Percentiles rank a stretch among this genome's conserved stretches.
These are phyloP conservation scores for Dentipellis sp. DNA, from an alignment of 768 basidiomycete species.

Conservation along the genomic window DNA sequence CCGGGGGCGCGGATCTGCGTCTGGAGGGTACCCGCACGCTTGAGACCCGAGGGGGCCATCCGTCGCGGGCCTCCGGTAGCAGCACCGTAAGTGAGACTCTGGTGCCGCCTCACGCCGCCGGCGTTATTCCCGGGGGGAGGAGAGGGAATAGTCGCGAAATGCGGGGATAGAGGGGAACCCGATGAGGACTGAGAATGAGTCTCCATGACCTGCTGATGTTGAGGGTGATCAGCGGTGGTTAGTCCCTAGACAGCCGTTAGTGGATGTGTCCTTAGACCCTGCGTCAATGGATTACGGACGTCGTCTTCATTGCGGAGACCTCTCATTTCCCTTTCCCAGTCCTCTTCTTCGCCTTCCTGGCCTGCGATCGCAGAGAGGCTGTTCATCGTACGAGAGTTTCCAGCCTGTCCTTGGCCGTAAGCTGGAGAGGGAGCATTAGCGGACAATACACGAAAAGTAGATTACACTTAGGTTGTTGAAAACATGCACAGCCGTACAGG, in stretches of 20 bases:
- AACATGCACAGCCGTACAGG: too few relatives aligned
- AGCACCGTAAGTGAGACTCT: slow-evolving; percentile 67
- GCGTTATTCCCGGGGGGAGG: slow-evolving; percentile 47
- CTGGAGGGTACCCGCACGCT: slow-evolving; percentile 70
- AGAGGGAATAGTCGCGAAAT: slow-evolving; percentile 52
- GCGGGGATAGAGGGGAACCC: slow-evolving; percentile 55
- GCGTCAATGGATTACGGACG: slow-evolving; percentile 28
- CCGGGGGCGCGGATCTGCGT: slow-evolving; percentile 32
- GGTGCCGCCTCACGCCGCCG: slow-evolving; percentile 59
- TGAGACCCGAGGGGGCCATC: slow-evolving; percentile 43
- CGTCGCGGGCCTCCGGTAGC: slow-evolving; percentile 38
- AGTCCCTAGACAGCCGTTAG: neutral
- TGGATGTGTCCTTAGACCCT: neutral
- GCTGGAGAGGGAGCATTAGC: slow-evolving; percentile 6
- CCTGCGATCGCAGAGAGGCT: slow-evolving; percentile 80
- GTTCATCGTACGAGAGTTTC: slow-evolving; percentile 66
- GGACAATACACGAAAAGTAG: neutral
- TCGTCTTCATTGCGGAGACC: slow-evolving; percentile 58
- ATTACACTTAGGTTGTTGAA: neutral
- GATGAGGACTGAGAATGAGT: slow-evolving; percentile 32
- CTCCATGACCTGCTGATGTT: slow-evolving; percentile 43
- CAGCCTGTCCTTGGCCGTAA: slow-evolving; percentile 28
- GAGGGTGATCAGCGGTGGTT: slow-evolving; percentile 14
- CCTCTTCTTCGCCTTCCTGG: slow-evolving; percentile 82
- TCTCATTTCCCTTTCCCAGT: slow-evolving; percentile 67